Evolutionary conservation across 805 yeast species (phyloP).

Genomic region (Saturnispora ahearnii): DNA sequence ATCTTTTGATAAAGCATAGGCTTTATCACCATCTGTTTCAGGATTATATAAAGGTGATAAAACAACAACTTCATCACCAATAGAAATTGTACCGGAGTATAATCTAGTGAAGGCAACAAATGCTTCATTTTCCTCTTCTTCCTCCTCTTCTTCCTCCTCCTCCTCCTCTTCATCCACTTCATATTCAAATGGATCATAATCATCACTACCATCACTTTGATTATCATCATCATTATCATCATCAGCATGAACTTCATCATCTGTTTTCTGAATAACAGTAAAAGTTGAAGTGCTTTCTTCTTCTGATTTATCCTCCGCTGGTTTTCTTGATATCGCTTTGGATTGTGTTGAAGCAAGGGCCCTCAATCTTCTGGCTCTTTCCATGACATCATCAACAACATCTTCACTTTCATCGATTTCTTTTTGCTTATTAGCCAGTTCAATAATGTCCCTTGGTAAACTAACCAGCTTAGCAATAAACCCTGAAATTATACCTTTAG

Average conservation of each 20-base stretch:
- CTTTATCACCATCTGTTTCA: conserved; percentile 17
- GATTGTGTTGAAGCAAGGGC: conserved; percentile 6
- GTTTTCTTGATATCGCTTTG: conserved; percentile 28
- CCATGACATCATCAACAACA: conserved; percentile 46
- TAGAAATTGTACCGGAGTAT: conserved; percentile 71
- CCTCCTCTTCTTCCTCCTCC: conserved; percentile 28
- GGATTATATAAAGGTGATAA: conserved; percentile 88
- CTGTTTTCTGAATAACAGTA: conserved; percentile 25
- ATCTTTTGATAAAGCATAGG: conserved; percentile 25
- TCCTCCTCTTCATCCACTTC: conserved; percentile 7
- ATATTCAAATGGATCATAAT: conserved; percentile 13
- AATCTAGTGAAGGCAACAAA: conserved; percentile 84
- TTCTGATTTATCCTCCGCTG: conserved; percentile 28
- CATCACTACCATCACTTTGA: conserved; percentile 8
- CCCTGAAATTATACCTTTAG: conserved; percentile 57
- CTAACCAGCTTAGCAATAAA: conserved; percentile 87
- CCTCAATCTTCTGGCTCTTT: conserved; percentile 37
- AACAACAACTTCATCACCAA: conserved; percentile 68
- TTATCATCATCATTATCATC: conserved; percentile 12
- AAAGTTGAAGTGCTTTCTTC: conserved; percentile 7
- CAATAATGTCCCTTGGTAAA: conserved; percentile 63
- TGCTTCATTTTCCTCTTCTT: conserved; percentile 43
- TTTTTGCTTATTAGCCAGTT: conserved; percentile 33
- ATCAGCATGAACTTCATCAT: conserved; percentile 31
- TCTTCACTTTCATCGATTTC: conserved; percentile 3